These are phyloP conservation scores for Pleurotus pulmonarius DNA, from an alignment of 768 basidiomycete species.

Conservation along the genomic window DNA sequence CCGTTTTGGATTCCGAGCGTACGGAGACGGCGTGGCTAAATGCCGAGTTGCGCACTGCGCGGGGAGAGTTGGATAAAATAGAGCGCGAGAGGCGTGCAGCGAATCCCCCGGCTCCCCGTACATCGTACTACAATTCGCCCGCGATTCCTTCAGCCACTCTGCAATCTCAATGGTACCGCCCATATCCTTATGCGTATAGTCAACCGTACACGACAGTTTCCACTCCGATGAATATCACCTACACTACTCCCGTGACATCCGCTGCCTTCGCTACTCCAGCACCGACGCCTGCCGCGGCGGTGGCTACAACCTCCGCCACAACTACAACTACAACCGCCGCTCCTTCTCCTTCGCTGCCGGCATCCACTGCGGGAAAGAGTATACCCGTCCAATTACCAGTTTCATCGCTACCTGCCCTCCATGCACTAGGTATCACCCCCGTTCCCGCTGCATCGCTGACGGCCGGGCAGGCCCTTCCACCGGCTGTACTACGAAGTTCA, in stretches of 20 bases:
- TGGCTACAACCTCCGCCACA: conserved; percentile 11
- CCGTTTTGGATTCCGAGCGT: conserved; percentile 63
- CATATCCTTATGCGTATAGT: conserved; percentile 63
- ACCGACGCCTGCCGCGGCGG: conserved; percentile 21
- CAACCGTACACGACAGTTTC: conserved; percentile 46
- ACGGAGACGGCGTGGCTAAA: conserved; percentile 53
- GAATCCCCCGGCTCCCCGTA: conserved; percentile 37
- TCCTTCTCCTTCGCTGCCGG: conserved; percentile 20
- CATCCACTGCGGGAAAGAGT: conserved; percentile 33
- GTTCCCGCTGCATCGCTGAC: conserved; percentile 50
- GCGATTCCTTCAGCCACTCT: conserved; percentile 25
- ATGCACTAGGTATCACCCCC: conserved; percentile 71
- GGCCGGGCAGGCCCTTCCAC: conserved; percentile 58
- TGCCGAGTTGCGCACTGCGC: conserved; percentile 57
- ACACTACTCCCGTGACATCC: conserved; percentile 21
- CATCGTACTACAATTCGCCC: conserved; percentile 33
- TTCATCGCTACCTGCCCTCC: conserved; percentile 58
- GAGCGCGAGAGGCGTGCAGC: conserved; percentile 64
- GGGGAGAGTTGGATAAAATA: conserved; percentile 61
- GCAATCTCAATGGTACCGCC: conserved; percentile 57
- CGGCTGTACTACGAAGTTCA: conserved; percentile 74
- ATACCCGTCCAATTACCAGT: conserved; percentile 74
- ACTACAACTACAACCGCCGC: conserved; percentile 17
- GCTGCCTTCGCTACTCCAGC: conserved; percentile 22
- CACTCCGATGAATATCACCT: conserved; percentile 21